A percentile compares a stretch with the other conserved stretches of the same genome.
These are phyloP conservation scores for Acephala macrosclerotiorum DNA, from an alignment of 2,329 filamentous ascomycete genomes.

Conservation along the genomic window DNA sequence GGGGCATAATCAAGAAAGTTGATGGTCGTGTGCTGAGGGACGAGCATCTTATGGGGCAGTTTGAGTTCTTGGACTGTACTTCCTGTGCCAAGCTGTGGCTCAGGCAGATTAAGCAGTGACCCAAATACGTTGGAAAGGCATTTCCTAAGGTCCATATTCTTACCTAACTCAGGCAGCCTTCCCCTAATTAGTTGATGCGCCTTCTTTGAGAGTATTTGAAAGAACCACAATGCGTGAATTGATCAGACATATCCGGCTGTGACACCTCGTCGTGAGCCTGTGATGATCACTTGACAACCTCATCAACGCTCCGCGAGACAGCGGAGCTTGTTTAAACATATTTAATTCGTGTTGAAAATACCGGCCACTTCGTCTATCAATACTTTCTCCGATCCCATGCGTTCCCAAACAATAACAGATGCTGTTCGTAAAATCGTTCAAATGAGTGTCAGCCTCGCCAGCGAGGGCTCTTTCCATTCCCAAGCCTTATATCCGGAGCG, in stretches of 20 bases:
- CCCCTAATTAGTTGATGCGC: too few relatives aligned
- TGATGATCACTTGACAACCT: too few relatives aligned
- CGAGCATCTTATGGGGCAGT: background rate
- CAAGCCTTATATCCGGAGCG: background rate
- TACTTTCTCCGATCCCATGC: background rate
- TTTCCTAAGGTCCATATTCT: background rate
- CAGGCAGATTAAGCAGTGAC: background rate
- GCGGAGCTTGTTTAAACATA: background rate
- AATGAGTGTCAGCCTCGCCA: constrained; percentile 8
- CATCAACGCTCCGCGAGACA: too few relatives aligned
- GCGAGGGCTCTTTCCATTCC: background rate
- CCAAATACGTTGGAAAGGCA: background rate
- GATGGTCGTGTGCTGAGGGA: background rate
- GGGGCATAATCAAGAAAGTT: background rate
- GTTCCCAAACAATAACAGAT: background rate
- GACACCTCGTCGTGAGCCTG: too few relatives aligned
- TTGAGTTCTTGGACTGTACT: background rate
- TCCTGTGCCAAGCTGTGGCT: background rate
- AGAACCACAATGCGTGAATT: too few relatives aligned
- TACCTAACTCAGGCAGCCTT: too few relatives aligned
- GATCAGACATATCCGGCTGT: too few relatives aligned
- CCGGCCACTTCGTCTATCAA: background rate
- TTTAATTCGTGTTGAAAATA: background rate
- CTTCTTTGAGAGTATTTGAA: too few relatives aligned
- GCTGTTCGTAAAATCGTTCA: background rate